Conservation (phyloP, 768 basidiomycete genomes). For the Cytidiella melzeri region DNA sequence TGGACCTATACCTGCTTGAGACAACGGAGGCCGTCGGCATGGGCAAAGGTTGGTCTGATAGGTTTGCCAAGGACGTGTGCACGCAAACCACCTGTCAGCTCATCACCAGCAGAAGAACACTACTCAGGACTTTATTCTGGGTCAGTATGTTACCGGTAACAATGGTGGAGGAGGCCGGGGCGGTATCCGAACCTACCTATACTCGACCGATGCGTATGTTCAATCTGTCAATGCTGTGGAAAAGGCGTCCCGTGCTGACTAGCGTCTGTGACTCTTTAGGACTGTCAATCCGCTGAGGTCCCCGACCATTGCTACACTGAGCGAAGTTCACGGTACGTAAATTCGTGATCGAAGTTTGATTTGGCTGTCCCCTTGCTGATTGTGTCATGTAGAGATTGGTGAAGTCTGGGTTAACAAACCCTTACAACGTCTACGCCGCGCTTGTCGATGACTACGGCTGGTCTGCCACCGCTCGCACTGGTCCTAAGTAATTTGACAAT, state of each 20-base stretch:
- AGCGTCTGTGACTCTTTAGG: too few relatives aligned
- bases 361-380: not conserved
- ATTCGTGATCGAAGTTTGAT: too few relatives aligned
- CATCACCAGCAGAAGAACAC: conserved; percentile 35
- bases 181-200: conserved; percentile 53
- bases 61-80: conserved; percentile 19
- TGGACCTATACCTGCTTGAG: conserved; percentile 54
- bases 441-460: conserved; percentile 23
- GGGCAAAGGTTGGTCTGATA: conserved; percentile 69
- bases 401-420: conserved; percentile 49
- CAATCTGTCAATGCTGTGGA: too few relatives aligned
- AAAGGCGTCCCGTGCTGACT: too few relatives aligned
- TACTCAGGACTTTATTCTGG: conserved; percentile 33
- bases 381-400: conserved; percentile 32
- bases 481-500: conserved; percentile 25
- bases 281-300: conserved; percentile 39
- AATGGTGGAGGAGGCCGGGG: conserved; percentile 17
- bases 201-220: conserved; percentile 40
- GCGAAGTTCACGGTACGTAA: conserved; percentile 40
- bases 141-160: conserved; percentile 47
- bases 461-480: conserved; percentile 31
- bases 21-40: conserved; percentile 58
- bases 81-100: conserved; percentile 14
- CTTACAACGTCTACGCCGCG: conserved; percentile 29
- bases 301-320: conserved; percentile 29